Base-by-base conservation (phyloP, 2,329 filamentous ascomycete genomes). In the Aspergillus puulaauensis region DNA sequence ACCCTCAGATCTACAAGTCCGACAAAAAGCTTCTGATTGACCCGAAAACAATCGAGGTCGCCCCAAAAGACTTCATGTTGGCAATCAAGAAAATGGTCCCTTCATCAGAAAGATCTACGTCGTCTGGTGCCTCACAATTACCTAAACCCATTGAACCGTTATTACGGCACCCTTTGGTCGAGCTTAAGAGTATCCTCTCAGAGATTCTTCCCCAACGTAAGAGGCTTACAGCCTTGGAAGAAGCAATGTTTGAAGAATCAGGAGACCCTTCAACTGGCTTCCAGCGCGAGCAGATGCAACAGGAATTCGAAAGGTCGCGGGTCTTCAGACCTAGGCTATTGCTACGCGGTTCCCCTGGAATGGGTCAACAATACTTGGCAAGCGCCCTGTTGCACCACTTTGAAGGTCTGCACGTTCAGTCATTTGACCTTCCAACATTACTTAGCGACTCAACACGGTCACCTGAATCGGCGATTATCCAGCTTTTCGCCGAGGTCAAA, bases 11-110 rank as follows among this genome's bases (percentile, higher is more conserved):
- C 61, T 99, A 99, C 78, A 85, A 86, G 23, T 93, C 93, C 0
- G 88, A 90, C 63, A 87, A 96, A 72, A 97, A 97, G 77, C 85
- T 98, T 33, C 78, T 96, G 44, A 95, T 99, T 57, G 88, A 97
- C 66, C 88, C 93, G 0, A 84, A 85, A 60, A 90, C 87, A 67
- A 96, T 99, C 69, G 86, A 86, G 57, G 87, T 99, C 39, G 88
- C 90, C 44, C 91, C 95, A 4, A 95, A 95, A 56, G 95, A 99
- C 74, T 99, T 99, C 68, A 96, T 96, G 90, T 84, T 97, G 14
- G 96, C 93, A 0, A 88, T 97, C 70, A 96, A 96, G 79, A 96
- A 96, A 75, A 91, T 99, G 77, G 85, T 97, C 11, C 95, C 95
- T 6, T 98, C 95, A 0, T 98, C 95, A 0, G 91, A 98, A 73